Conservation (phyloP, 257 asterid species). For the Fraxinus excelsior region DNA sequence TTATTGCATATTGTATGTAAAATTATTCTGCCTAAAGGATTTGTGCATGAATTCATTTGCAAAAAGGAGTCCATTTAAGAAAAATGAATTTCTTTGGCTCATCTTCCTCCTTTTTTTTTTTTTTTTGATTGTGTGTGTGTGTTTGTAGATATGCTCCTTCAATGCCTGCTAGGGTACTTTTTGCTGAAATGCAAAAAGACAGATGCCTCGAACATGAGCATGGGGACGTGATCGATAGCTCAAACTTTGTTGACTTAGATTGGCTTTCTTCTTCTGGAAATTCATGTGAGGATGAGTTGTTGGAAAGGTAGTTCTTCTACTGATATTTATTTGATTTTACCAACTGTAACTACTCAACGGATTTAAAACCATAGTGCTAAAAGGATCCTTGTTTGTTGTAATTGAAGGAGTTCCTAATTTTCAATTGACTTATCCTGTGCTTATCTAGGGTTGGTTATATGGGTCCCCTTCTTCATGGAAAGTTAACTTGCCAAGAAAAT, state of each 20-base stretch:
- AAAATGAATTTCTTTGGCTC: constrained; percentile 14
- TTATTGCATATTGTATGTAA: neutral
- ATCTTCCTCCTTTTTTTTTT: constrained; percentile 13
- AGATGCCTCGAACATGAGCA: constrained; percentile 55
- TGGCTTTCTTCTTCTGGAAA: constrained; percentile 95
- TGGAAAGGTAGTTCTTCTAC: constrained; percentile 70
- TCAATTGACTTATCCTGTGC: neutral
- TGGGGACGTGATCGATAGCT: constrained; percentile 71
- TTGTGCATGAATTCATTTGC: constrained; percentile 13
- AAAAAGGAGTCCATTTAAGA: neutral
- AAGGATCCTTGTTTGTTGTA: constrained; percentile 9
- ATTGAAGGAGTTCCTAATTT: constrained; percentile 7
- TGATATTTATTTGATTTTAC: constrained; percentile 6
- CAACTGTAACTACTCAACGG: neutral
- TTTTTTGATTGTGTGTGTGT: neutral
- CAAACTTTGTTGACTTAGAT: constrained; percentile 92
- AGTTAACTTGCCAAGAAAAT: neutral
- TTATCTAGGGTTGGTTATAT: neutral
- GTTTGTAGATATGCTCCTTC: constrained; percentile 56
- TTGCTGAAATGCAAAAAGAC: constrained; percentile 56
- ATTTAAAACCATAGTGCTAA: constrained; percentile 14
- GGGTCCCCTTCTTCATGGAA: neutral
- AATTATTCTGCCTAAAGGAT: constrained; percentile 5
- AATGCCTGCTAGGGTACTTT: constrained; percentile 64
- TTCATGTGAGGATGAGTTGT: constrained; percentile 86